phyloP scores from a whole-genome alignment of 352 stramenopile species.

The Phytophthora boehmeriae region DNA sequence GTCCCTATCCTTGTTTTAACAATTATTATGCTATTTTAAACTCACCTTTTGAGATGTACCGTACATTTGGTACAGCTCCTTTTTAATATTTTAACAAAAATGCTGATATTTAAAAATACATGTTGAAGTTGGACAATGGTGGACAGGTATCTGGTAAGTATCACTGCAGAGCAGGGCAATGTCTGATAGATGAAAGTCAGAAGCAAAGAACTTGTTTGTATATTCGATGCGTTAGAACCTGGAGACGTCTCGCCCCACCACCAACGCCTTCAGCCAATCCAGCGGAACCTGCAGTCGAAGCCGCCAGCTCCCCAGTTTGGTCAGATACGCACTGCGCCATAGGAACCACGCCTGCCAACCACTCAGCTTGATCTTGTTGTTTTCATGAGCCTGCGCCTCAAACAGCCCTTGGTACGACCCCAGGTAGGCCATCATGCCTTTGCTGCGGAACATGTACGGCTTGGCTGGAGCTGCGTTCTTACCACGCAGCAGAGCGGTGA shows the following conservation, averaged over 20 bases:
- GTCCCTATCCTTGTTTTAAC: not conserved
- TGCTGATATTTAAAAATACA: no score
- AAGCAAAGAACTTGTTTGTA: no score
- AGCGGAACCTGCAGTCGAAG: slow-evolving; percentile 96
- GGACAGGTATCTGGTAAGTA: no score
- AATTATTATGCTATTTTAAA: no score
- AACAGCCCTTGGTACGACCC: slow-evolving; percentile 94
- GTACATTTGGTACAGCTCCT: no score
- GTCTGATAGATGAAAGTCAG: no score
- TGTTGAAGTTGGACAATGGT: no score
- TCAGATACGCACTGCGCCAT: slow-evolving; percentile 96
- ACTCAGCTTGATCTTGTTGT: slow-evolving; percentile 66
- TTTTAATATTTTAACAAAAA: no score
- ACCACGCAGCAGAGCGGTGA: slow-evolving; percentile 60
- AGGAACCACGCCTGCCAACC: slow-evolving; percentile 92
- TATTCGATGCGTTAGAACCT: slow-evolving; percentile 80
- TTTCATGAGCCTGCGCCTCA: slow-evolving; percentile 55
- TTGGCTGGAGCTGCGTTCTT: slow-evolving; percentile 52
- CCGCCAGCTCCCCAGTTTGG: slow-evolving; percentile 93
- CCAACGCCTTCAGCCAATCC: slow-evolving; percentile 97
- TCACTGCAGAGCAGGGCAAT: no score
- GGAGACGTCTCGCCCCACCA: slow-evolving; percentile 96
- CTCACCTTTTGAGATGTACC: no score
- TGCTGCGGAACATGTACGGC: slow-evolving; percentile 77
- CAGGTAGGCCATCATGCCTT: slow-evolving; percentile 95